Percentiles rank a stretch among this genome's conserved stretches.
Evolutionary conservation across 2,329 filamentous ascomycete genomes (phyloP).

Genomic region (Metarhizium album): DNA sequence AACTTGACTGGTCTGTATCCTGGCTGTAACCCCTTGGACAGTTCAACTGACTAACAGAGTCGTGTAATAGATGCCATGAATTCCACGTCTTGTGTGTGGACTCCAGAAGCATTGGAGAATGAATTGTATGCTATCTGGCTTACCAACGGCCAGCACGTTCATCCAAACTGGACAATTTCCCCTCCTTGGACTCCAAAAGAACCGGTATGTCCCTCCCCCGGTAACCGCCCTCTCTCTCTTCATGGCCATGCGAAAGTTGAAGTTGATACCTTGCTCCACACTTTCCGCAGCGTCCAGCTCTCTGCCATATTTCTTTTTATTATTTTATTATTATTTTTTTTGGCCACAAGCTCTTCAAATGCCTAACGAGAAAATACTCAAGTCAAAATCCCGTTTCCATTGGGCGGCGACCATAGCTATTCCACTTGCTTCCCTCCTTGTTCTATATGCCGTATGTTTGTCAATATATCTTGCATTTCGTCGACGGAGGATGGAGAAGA

Average conservation of each 20-base stretch:
- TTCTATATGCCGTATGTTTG: conserved; percentile 18
- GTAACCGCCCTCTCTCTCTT: not conserved
- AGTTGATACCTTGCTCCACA: not conserved
- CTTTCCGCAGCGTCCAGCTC: not conserved
- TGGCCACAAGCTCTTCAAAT: not conserved
- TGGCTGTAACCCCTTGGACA: not conserved
- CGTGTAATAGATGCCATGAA: conserved; percentile 14
- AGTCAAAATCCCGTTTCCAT: conserved; percentile 13
- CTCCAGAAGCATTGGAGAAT: conserved; percentile 15
- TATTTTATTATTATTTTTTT: not conserved
- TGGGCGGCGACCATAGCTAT: conserved; percentile 20
- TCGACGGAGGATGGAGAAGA: conserved; percentile 15
- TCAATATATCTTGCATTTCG: conserved; percentile 18
- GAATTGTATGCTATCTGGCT: conserved; percentile 21
- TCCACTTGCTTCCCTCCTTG: conserved; percentile 18
- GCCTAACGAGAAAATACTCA: conserved; percentile 5
- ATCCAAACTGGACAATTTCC: conserved; percentile 20
- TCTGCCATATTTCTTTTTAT: not conserved
- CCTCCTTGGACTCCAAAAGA: conserved; percentile 21
- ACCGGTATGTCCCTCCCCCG: conserved; percentile 10
- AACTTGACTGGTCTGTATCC: conserved; percentile 20
- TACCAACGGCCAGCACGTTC: conserved; percentile 11
- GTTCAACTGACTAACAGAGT: conserved; percentile 6
- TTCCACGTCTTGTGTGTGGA: conserved; percentile 17
- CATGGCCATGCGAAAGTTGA: not conserved